Evolutionary conservation across 1,284 basidiomycete genomes (phyloP).

Genomic region (Farysia itapuensis): DNA sequence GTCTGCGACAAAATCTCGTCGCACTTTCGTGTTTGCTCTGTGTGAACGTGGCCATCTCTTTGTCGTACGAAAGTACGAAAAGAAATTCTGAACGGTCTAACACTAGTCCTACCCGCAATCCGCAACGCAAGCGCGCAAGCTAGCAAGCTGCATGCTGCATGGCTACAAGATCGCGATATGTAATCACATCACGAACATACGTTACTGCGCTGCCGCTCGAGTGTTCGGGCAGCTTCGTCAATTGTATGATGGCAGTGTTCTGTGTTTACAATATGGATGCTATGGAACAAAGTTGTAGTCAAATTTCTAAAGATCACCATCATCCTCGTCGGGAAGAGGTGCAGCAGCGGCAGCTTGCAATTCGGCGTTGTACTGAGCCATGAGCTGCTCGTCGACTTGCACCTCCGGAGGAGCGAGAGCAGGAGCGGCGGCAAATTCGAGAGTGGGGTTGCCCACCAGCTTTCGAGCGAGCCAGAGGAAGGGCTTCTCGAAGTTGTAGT

Average conservation of each 20-base stretch:
- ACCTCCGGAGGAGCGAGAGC: constrained; percentile 95
- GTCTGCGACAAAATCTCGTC: constrained; percentile 3
- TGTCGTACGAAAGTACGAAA: not conserved
- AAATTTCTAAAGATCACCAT: constrained; percentile 58
- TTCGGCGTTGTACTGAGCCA: constrained; percentile 81
- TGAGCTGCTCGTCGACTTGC: constrained; percentile 76
- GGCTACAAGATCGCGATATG: no score
- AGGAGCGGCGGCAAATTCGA: constrained; percentile 96
- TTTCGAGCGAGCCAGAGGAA: constrained; percentile 99
- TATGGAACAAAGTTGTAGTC: no score
- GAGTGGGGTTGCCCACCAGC: constrained; percentile 84
- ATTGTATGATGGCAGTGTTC: no score
- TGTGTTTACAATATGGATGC: no score
- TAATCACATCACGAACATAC: no score
- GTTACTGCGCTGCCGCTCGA: no score
- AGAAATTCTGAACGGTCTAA: not conserved
- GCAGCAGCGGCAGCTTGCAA: constrained; percentile 66
- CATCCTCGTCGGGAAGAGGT: constrained; percentile 65
- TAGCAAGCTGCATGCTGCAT: no score
- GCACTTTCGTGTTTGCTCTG: constrained; percentile 1
- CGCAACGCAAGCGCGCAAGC: no score
- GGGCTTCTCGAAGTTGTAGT: constrained; percentile 99
- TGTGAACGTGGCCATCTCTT: not conserved
- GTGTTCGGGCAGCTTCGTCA: no score
- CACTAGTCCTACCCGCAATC: not conserved